Percentiles rank a stretch among this genome's conserved stretches.
These are phyloP conservation scores for Paraconiothyrium brasiliense DNA, from an alignment of 2,329 filamentous ascomycete genomes.

Conservation along the genomic window DNA sequence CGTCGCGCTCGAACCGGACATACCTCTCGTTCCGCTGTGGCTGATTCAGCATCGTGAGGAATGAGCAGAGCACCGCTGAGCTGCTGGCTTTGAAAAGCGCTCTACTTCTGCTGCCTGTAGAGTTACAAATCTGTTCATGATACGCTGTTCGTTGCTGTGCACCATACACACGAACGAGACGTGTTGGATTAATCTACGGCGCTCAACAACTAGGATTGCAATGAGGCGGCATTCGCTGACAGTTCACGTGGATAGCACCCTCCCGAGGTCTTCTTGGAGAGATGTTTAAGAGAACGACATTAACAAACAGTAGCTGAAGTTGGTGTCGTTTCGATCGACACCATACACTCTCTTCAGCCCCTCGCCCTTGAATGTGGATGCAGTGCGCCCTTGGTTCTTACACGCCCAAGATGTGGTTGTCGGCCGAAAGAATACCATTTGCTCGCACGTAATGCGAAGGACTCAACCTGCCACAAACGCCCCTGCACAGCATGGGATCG, in stretches of 20 bases:
- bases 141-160: not conserved
- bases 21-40: not conserved
- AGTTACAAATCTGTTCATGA: too few relatives aligned
- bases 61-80: slow-evolving; percentile 3
- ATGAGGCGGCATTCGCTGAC: not conserved
- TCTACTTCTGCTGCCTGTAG: not conserved
- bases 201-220: not conserved
- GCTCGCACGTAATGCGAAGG: not conserved
- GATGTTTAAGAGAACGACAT: not conserved
- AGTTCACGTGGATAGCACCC: not conserved
- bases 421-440: not conserved
- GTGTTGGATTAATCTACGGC: not conserved
- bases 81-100: not conserved
- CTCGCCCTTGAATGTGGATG: slow-evolving; percentile 3
- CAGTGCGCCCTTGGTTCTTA: slow-evolving; percentile 1
- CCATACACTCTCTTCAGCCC: not conserved
- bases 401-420: not conserved
- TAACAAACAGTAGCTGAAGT: too few relatives aligned
- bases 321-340: not conserved
- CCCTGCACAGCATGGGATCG: not conserved
- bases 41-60: slow-evolving; percentile 12
- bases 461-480: not conserved
- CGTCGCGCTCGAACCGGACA: slow-evolving; percentile 12
- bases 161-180: not conserved
- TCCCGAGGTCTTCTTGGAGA: not conserved